A percentile compares a stretch with the other conserved stretches of the same genome.
phyloP scores from a whole-genome alignment of 352 stramenopile genomes.

The Phytophthora pini region DNA sequence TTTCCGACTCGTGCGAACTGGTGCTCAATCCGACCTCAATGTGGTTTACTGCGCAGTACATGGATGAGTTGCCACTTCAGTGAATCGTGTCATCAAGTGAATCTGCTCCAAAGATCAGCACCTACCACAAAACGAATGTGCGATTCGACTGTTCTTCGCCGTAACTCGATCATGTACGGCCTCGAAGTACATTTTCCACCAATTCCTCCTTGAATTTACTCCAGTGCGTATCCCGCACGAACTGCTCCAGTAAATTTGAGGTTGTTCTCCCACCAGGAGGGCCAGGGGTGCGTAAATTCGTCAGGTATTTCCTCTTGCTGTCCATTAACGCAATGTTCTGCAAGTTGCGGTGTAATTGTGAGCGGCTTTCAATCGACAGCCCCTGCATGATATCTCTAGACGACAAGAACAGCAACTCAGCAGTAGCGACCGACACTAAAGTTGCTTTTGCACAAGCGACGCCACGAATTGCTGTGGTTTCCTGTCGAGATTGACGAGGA shows the following conservation, averaged over 20 bases:
- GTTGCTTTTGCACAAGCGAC: conserved; percentile 55
- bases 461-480: conserved; percentile 17
- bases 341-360: conserved; percentile 47
- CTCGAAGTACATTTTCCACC: conserved; percentile 31
- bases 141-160: no score
- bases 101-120: neutral
- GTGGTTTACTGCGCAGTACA: no score
- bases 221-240: conserved; percentile 30
- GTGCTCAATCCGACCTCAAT: no score
- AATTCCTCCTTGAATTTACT: conserved; percentile 45
- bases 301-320: conserved; percentile 11
- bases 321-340: conserved; percentile 25
- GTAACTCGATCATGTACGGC: conserved; percentile 8
- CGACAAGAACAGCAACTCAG: conserved; percentile 63
- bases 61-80: conserved; percentile 2
- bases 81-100: conserved; percentile 9
- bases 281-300: conserved; percentile 3
- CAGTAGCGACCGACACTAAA: conserved; percentile 45
- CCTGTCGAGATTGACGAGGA: conserved; percentile 34
- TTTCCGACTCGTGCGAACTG: no score
- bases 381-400: conserved; percentile 40
- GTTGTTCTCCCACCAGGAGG: conserved; percentile 10
- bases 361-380: conserved; percentile 45
- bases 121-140: no score
- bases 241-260: conserved; percentile 39